Conservation (phyloP, 805 yeast species). For the Zygosaccharomyces lentus region DNA sequence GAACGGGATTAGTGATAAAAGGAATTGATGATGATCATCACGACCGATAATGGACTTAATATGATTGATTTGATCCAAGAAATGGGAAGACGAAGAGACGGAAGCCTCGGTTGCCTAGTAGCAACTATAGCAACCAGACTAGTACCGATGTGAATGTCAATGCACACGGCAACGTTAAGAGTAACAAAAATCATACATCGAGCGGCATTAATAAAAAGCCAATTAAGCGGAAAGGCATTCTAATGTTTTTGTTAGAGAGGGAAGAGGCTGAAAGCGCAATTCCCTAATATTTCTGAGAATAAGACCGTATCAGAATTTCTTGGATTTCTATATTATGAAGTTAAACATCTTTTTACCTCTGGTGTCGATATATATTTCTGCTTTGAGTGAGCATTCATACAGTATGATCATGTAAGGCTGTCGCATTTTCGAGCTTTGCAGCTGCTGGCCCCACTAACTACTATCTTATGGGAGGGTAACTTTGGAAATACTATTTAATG, state of each 20-base stretch:
- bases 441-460: background rate
- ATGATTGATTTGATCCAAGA: background rate
- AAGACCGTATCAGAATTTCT: background rate
- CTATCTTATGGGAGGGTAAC: background rate
- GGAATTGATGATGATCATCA: background rate
- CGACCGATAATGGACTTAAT: background rate
- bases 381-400: background rate
- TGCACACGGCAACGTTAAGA: background rate
- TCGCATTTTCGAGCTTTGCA: background rate
- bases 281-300: background rate
- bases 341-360: background rate
- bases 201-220: background rate
- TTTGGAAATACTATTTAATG: background rate
- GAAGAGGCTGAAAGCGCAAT: background rate
- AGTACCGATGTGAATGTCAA: too few species aligned
- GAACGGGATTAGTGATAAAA: background rate
- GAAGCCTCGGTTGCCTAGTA: background rate
- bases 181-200: background rate
- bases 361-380: background rate
- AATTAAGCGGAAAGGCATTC: background rate
- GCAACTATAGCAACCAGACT: too few species aligned
- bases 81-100: background rate
- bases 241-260: background rate
- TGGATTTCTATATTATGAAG: background rate
- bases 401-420: background rate